Evolutionary conservation across 2,329 filamentous ascomycete genomes (phyloP).

Genomic region (Rhynchosporium agropyri): DNA sequence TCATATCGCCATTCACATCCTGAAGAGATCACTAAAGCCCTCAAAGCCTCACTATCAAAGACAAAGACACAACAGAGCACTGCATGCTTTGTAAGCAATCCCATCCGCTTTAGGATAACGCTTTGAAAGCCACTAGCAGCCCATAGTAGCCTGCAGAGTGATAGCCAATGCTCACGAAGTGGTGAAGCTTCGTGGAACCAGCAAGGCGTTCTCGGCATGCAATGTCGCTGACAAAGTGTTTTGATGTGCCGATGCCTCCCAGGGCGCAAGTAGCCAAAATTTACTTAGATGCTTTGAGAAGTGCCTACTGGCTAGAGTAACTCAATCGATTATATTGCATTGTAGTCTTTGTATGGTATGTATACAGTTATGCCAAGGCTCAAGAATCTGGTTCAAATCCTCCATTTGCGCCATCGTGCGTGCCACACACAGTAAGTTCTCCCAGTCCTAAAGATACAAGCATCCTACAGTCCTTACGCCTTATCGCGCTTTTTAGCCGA

Average conservation of each 20-base stretch:
- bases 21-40: neutral
- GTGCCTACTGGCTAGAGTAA: too few relatives aligned
- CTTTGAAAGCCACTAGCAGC: neutral
- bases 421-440: constrained; percentile 10
- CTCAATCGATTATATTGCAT: too few relatives aligned
- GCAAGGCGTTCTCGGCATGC: constrained; percentile 14
- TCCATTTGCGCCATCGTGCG: constrained; percentile 1
- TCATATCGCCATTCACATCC: neutral
- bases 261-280: neutral
- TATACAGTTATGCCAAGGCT: neutral
- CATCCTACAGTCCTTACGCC: constrained; percentile 4
- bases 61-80: neutral
- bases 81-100: neutral
- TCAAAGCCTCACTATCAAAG: neutral
- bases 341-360: constrained; percentile 1
- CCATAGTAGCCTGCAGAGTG: neutral
- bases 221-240: constrained; percentile 15
- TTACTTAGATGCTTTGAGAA: too few relatives aligned
- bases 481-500: constrained; percentile 11
- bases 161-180: constrained; percentile 11
- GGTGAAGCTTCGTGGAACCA: neutral
- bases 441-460: constrained; percentile 5
- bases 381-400: neutral
- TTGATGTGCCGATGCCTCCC: neutral
- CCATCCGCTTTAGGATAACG: constrained; percentile 13